phyloP scores from a whole-genome alignment of 352 stramenopile genomes.

The Plasmopara muralis region DNA sequence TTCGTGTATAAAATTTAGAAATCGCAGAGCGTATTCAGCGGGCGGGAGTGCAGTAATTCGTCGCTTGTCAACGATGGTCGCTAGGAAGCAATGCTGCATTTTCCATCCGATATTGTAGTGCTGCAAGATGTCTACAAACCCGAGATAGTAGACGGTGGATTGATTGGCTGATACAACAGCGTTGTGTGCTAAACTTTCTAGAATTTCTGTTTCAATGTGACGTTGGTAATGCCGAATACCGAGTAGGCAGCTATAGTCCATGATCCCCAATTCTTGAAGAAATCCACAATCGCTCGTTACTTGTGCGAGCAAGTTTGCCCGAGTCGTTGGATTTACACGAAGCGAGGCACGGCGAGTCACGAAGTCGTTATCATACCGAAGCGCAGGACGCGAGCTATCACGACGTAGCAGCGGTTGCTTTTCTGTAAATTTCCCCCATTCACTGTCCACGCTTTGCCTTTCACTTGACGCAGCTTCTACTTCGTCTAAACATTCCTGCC shows the following conservation, averaged over 20 bases:
- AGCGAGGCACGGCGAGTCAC: constrained; percentile 58
- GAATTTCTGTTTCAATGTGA: constrained; percentile 35
- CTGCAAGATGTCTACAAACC: constrained; percentile 83
- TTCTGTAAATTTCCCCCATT: constrained; percentile 37
- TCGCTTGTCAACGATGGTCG: constrained; percentile 60
- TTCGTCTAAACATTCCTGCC: constrained; percentile 13
- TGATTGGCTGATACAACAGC: constrained; percentile 72
- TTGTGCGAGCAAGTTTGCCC: constrained; percentile 68
- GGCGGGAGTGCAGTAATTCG: constrained; percentile 75
- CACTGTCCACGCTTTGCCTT: constrained; percentile 24
- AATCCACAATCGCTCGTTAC: constrained; percentile 82
- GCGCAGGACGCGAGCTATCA: constrained; percentile 44
- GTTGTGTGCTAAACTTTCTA: constrained; percentile 63
- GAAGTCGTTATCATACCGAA: constrained; percentile 79
- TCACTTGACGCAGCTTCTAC: constrained; percentile 26
- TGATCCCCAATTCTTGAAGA: constrained; percentile 79
- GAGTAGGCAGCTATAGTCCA: constrained; percentile 84
- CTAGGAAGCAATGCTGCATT: constrained; percentile 71
- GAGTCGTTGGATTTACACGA: constrained; percentile 60
- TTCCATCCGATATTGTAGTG: constrained; percentile 84
- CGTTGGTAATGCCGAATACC: constrained; percentile 59
- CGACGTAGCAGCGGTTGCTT: constrained; percentile 49
- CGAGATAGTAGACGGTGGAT: constrained; percentile 72
- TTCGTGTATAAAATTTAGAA: constrained; percentile 82
- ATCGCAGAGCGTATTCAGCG: constrained; percentile 78